Percentiles rank a stretch among this genome's conserved stretches.
phyloP scores from a whole-genome alignment of 495 filamentous ascomycete species.

The Aspergillus kassunensis region DNA sequence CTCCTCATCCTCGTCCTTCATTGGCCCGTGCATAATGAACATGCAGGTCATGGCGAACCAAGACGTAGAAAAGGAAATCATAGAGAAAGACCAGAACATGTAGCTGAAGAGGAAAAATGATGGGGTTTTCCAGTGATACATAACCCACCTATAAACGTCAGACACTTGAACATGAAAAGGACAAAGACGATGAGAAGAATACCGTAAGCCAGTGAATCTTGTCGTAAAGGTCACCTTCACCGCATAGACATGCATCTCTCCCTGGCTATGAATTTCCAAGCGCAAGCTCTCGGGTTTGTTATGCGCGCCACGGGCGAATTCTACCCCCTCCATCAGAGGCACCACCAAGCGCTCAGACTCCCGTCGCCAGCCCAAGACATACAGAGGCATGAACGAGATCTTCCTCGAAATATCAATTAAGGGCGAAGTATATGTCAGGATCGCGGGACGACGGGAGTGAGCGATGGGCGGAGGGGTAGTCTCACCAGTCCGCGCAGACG shows the following conservation, averaged over 20 bases:
- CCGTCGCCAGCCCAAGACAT: constrained; percentile 52
- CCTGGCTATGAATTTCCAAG: constrained; percentile 63
- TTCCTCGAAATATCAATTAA: constrained; percentile 51
- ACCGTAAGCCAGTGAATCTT: constrained; percentile 66
- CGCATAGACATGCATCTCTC: constrained; percentile 69
- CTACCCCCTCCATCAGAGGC: constrained; percentile 64
- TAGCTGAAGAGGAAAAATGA: constrained; percentile 63
- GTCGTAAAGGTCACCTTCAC: constrained; percentile 66
- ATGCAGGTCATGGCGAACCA: constrained; percentile 52
- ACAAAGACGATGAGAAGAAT: constrained; percentile 12
- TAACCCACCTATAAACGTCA: constrained; percentile 57
- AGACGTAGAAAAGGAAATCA: constrained; percentile 54
- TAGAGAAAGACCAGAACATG: constrained; percentile 70
- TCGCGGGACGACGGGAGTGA: constrained; percentile 56
- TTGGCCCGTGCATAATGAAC: constrained; percentile 19
- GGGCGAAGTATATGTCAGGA: constrained; percentile 61
- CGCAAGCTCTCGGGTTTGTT: constrained; percentile 55
- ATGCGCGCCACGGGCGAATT: constrained; percentile 54
- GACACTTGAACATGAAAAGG: background rate
- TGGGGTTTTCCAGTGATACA: constrained; percentile 73
- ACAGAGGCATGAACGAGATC: constrained; percentile 53
- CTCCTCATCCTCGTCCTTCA: constrained; percentile 15
- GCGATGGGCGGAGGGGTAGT: constrained; percentile 30
- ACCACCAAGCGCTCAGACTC: constrained; percentile 59
- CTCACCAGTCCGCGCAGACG: constrained; percentile 21